phyloP scores from a whole-genome alignment of 345 rosid genomes.

The Trapa incisa region DNA sequence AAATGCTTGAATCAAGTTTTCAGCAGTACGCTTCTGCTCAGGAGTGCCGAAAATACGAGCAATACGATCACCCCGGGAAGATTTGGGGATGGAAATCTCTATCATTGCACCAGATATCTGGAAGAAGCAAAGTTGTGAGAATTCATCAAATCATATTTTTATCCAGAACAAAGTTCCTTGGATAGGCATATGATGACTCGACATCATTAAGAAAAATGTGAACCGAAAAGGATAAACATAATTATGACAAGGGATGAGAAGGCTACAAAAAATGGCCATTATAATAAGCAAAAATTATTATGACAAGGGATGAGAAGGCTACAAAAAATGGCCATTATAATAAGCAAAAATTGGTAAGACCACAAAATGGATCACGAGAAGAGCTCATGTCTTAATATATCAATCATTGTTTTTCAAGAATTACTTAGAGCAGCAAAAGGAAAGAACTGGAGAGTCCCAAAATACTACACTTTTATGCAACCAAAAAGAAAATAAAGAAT shows the following conservation, averaged over 20 bases:
- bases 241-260: not conserved
- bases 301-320: not conserved
- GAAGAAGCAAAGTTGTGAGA: conserved; percentile 17
- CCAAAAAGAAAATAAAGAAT: too few relatives aligned
- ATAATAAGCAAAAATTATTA: too few relatives aligned
- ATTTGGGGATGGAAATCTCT: conserved; percentile 76
- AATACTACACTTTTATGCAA: not conserved
- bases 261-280: not conserved
- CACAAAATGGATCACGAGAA: not conserved
- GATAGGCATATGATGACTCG: not conserved
- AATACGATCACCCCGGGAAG: conserved; percentile 65
- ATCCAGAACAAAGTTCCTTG: not conserved
- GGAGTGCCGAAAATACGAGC: conserved; percentile 83
- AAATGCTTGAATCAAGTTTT: conserved; percentile 95
- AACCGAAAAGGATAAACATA: not conserved
- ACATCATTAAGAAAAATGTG: not conserved
- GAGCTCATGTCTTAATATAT: too few relatives aligned
- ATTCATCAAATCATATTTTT: conserved; percentile 1
- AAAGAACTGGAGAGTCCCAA: not conserved
- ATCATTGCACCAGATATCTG: conserved; percentile 98
- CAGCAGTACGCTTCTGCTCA: conserved; percentile 83
- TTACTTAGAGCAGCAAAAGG: not conserved
- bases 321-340: not conserved
- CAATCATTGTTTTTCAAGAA: too few relatives aligned
- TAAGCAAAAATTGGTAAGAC: not conserved